Evolutionary conservation across 768 basidiomycete species (phyloP).

Genomic region (Candolleomyces aberdarensis): DNA sequence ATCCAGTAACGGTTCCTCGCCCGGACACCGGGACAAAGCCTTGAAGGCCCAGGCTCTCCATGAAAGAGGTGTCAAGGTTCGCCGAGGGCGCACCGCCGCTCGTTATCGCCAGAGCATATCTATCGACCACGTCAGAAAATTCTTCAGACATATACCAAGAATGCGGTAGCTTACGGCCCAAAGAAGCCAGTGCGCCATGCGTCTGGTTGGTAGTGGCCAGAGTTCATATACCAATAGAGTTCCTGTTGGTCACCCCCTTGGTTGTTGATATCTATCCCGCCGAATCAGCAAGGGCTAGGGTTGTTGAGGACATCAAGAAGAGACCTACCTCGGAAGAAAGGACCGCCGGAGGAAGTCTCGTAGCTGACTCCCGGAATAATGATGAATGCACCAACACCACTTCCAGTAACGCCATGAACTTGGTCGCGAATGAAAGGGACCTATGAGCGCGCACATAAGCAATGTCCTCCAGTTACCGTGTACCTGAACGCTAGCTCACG

Average conservation of each 20-base stretch:
- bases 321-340: conserved; percentile 42
- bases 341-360: conserved; percentile 46
- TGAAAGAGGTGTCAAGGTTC: conserved; percentile 40
- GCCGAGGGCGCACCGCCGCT: conserved; percentile 41
- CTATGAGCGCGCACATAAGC: conserved; percentile 15
- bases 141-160: neutral
- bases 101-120: conserved; percentile 42
- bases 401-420: conserved; percentile 47
- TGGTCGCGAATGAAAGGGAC: conserved; percentile 49
- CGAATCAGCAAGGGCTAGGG: neutral
- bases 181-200: conserved; percentile 43
- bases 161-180: conserved; percentile 35
- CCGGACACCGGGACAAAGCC: conserved; percentile 43
- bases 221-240: conserved; percentile 50
- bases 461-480: too few relatives aligned
- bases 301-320: neutral
- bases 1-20: conserved; percentile 42
- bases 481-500: conserved; percentile 18
- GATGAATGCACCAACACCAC: conserved; percentile 42
- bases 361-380: conserved; percentile 44
- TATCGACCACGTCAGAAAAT: conserved; percentile 6
- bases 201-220: conserved; percentile 43
- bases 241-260: conserved; percentile 46
- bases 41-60: conserved; percentile 38
- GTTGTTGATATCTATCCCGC: conserved; percentile 41